Percentiles rank a stretch among this genome's conserved stretches.
phyloP scores from a whole-genome alignment of 306 rosid genomes.

The Phaseolus lunatus region DNA sequence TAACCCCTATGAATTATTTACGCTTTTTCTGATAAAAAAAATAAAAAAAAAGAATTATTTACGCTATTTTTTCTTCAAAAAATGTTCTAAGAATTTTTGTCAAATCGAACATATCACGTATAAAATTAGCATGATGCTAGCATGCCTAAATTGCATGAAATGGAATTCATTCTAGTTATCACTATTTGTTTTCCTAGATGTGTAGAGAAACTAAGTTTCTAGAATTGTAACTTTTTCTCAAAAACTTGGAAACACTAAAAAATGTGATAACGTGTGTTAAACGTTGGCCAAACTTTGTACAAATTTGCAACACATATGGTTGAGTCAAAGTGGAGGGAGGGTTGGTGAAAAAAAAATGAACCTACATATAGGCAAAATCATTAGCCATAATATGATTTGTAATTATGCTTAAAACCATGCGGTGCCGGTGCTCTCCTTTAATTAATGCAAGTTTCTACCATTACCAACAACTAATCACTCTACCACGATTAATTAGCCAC shows the following conservation, averaged over 20 bases:
- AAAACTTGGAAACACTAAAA: not conserved
- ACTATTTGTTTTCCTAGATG: not conserved
- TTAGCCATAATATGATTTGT: constrained; percentile 37
- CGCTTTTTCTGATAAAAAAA: no score
- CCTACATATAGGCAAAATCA: constrained; percentile 51
- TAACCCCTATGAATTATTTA: not conserved
- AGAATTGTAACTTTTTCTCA: not conserved
- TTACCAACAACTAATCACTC: constrained; percentile 2
- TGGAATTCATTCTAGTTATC: not conserved
- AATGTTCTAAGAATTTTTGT: no score
- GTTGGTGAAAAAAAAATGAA: constrained; percentile 27
- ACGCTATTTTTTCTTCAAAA: no score
- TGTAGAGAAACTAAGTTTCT: not conserved
- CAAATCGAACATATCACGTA: not conserved
- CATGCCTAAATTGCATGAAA: not conserved
- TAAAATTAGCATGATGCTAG: not conserved
- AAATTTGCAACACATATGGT: not conserved
- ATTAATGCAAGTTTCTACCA: not conserved
- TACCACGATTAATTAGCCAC: constrained; percentile 16
- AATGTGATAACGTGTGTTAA: not conserved
- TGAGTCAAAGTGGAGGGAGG: not conserved
- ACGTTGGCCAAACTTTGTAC: constrained; percentile 2
- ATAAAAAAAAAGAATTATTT: no score
- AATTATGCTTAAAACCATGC: constrained; percentile 39
- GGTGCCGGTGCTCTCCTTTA: constrained; percentile 6